Evolutionary conservation across 345 rosid genomes (phyloP).

Genomic region (Draba incana): DNA sequence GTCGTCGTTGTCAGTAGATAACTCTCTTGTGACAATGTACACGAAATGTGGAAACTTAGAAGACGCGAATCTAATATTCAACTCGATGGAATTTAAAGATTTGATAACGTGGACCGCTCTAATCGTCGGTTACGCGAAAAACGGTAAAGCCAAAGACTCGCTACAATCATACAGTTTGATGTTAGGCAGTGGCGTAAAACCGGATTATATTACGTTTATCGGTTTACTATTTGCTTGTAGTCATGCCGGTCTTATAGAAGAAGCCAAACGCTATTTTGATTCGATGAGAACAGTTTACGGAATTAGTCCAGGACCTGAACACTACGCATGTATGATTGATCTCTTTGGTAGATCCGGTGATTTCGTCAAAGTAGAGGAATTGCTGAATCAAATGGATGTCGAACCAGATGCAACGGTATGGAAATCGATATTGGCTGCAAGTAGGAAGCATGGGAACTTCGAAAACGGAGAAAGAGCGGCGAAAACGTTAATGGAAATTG

Average conservation of each 20-base stretch:
- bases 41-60: constrained; percentile 77
- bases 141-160: constrained; percentile 79
- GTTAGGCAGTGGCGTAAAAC: constrained; percentile 63
- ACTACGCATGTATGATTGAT: constrained; percentile 92
- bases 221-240: constrained; percentile 94
- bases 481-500: constrained; percentile 62
- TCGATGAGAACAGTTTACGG: constrained; percentile 66
- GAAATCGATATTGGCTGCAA: constrained; percentile 78
- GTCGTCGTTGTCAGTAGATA: constrained; percentile 67
- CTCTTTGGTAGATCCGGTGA: constrained; percentile 85
- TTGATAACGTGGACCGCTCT: constrained; percentile 89
- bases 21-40: constrained; percentile 84
- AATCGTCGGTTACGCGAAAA: constrained; percentile 85
- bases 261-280: constrained; percentile 59
- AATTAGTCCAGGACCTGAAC: constrained; percentile 79
- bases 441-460: constrained; percentile 70
- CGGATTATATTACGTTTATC: constrained; percentile 78
- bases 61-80: constrained; percentile 62
- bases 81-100: constrained; percentile 58
- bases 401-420: constrained; percentile 84
- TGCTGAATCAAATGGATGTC: constrained; percentile 65
- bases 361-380: constrained; percentile 60
- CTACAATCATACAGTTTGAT: constrained; percentile 59
- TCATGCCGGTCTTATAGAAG: constrained; percentile 73
- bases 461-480: constrained; percentile 87